A percentile compares a stretch with the other conserved stretches of the same genome.
These are phyloP conservation scores for Nadsonia commutata DNA, from an alignment of 1,139 yeast genomes.

Conservation along the genomic window DNA sequence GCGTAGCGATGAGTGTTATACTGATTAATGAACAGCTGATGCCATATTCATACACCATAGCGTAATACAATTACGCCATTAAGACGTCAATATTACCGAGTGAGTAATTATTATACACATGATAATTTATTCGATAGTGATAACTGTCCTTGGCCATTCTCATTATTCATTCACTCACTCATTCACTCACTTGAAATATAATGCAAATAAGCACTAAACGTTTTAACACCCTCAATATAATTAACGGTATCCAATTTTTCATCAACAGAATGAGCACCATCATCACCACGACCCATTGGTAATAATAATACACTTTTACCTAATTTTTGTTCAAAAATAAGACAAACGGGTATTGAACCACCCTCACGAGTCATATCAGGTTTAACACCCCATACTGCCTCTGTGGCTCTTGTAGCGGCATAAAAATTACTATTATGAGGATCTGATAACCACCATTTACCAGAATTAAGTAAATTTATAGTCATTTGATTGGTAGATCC, in stretches of 20 bases:
- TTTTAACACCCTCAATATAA: conserved; percentile 85
- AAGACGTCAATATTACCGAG: too few relatives aligned
- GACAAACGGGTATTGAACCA: conserved; percentile 89
- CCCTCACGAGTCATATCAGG: conserved; percentile 90
- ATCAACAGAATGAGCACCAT: conserved; percentile 95
- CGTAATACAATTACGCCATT: too few relatives aligned
- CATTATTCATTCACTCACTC: too few relatives aligned
- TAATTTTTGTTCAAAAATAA: conserved; percentile 76
- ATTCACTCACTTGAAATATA: conserved; percentile 44
- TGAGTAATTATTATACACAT: too few relatives aligned
- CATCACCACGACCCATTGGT: conserved; percentile 98
- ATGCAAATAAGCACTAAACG: conserved; percentile 86
- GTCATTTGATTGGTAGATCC: conserved; percentile 45
- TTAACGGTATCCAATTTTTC: conserved; percentile 81
- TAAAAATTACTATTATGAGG: conserved; percentile 59
- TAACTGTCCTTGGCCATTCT: too few relatives aligned
- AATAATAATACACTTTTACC: conserved; percentile 73
- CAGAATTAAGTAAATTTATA: conserved; percentile 58
- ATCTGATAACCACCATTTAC: conserved; percentile 95
- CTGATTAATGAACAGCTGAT: too few relatives aligned
- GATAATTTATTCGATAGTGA: too few relatives aligned
- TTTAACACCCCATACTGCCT: conserved; percentile 47
- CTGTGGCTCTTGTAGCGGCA: conserved; percentile 44
- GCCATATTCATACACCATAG: too few relatives aligned
- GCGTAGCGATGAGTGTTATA: too few relatives aligned